phyloP scores from a whole-genome alignment of 371 early-diverging fungal genomes.

The Fennellomyces sp. region DNA sequence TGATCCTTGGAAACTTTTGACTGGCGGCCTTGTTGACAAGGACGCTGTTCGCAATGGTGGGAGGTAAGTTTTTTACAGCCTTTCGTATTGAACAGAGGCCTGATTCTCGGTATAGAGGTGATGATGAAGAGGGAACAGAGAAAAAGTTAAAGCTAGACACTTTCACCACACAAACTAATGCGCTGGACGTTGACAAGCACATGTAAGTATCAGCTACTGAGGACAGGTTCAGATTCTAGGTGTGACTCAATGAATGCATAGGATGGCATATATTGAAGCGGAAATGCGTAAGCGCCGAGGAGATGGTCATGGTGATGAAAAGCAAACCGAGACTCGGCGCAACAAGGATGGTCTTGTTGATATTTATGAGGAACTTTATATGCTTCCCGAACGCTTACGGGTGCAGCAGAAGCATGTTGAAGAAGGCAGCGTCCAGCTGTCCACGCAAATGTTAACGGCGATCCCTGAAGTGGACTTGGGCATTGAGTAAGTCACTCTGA shows the following conservation, averaged over 20 bases:
- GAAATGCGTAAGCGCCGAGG: conserved; percentile 70
- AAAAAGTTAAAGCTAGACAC: conserved; percentile 62
- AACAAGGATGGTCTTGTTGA: conserved; percentile 27
- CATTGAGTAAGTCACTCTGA: conserved; percentile 60
- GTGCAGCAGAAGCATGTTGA: conserved; percentile 60
- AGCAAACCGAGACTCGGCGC: no score
- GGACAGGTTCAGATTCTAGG: background rate
- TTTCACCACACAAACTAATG: conserved; percentile 84
- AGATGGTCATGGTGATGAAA: conserved; percentile 37
- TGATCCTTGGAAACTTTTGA: conserved; percentile 59
- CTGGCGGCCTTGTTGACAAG: conserved; percentile 54
- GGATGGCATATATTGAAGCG: conserved; percentile 83
- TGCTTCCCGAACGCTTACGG: conserved; percentile 74
- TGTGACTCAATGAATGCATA: no score
- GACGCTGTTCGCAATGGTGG: conserved; percentile 40
- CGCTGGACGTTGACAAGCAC: conserved; percentile 84
- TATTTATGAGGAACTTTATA: conserved; percentile 67
- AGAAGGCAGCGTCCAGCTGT: conserved; percentile 88
- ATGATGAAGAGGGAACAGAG: conserved; percentile 29
- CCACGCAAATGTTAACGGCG: conserved; percentile 89
- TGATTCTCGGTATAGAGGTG: conserved; percentile 3
- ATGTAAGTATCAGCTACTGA: conserved; percentile 48
- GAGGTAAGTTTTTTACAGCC: conserved; percentile 5
- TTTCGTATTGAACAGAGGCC: no score
- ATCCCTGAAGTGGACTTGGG: conserved; percentile 95